phyloP scores from a whole-genome alignment of 805 yeast species.

The Kregervanrija delftensis region DNA sequence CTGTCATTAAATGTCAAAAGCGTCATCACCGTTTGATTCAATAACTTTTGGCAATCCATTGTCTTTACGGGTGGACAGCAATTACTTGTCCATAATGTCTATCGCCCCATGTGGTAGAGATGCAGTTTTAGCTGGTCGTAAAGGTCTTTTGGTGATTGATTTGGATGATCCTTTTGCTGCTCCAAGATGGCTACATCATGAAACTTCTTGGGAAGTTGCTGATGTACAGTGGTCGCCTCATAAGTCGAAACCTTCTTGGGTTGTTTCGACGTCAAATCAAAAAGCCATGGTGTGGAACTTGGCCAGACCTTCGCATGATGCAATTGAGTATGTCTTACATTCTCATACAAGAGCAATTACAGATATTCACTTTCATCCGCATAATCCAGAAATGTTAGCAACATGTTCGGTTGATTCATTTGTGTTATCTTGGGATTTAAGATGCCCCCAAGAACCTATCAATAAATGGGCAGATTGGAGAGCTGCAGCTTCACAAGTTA shows the following conservation, averaged over 20 bases:
- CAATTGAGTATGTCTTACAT: constrained; percentile 83
- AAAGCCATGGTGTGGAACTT: constrained; percentile 94
- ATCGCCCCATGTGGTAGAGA: constrained; percentile 87
- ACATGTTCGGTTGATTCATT: constrained; percentile 91
- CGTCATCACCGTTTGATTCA: constrained; percentile 31
- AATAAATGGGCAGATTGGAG: constrained; percentile 87
- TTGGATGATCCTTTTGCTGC: constrained; percentile 92
- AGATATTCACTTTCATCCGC: constrained; percentile 88
- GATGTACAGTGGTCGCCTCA: constrained; percentile 99
- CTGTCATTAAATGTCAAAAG: not conserved
- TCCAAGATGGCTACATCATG: constrained; percentile 88
- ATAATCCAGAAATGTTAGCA: constrained; percentile 78
- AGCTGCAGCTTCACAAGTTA: constrained; percentile 91
- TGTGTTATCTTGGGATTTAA: constrained; percentile 84
- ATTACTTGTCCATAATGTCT: constrained; percentile 75
- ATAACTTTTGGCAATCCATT: constrained; percentile 75
- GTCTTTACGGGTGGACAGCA: constrained; percentile 87
- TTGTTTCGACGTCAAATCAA: constrained; percentile 89
- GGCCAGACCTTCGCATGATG: constrained; percentile 51
- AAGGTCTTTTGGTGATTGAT: constrained; percentile 86
- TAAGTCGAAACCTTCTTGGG: constrained; percentile 77
- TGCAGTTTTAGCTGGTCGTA: constrained; percentile 80
- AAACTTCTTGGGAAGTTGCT: constrained; percentile 97
- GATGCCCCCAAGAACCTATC: constrained; percentile 70
- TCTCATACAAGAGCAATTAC: constrained; percentile 91